Base-by-base conservation (phyloP, 176 grass and related monocot species). In the Puya raimondii region DNA sequence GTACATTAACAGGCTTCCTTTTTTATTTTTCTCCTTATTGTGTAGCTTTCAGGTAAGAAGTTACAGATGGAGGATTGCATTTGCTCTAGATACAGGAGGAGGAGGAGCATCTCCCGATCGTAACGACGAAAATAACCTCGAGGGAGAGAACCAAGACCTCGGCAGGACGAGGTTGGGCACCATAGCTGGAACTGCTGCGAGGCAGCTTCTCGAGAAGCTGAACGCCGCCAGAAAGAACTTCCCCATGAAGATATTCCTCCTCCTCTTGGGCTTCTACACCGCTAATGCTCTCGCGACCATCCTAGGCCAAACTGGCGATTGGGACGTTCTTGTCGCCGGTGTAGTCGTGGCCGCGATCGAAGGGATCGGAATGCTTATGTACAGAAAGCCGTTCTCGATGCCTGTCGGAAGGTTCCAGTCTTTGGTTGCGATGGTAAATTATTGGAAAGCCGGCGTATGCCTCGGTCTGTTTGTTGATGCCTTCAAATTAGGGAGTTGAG, bases 241-340 rank as follows among this genome's bases (percentile, higher is more conserved):
- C 0, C 86, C 89, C 1, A 90, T 77, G 67, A 92, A 97, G 77
- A 90, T 90, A 81, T 97, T 97, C 76, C 89, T 97, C 2, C 71
- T 97, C 53, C 86, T 97, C 47, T 42, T 97, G 61, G 94, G 94
- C 23, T 97, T 97, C 76, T 97, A 97, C 73, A 97, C 89, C 0
- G 89, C 94, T 51, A 97, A 97, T 33, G 94, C 94, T 63, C 71
- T 97, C 23, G 89, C 89, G 23, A 97, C 94, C 23, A 92, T 97
- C 77, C 76, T 92, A 53, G 94, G 94, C 67, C 94, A 97, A 50
- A 97, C 89, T 9, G 94, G 94, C 47, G 94, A 97, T 63, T 97
- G 94, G 94, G 94, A 97, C 77, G 94, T 97, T 70, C 82, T 97
- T 81, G 89, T 97, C 64, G 94, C 94, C 71, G 94, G 89, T 48